Evolutionary conservation across 2,329 filamentous ascomycete species (phyloP), one percentile per base, ranked within the genome.

Genomic region (Ampelomyces quisqualis): DNA sequence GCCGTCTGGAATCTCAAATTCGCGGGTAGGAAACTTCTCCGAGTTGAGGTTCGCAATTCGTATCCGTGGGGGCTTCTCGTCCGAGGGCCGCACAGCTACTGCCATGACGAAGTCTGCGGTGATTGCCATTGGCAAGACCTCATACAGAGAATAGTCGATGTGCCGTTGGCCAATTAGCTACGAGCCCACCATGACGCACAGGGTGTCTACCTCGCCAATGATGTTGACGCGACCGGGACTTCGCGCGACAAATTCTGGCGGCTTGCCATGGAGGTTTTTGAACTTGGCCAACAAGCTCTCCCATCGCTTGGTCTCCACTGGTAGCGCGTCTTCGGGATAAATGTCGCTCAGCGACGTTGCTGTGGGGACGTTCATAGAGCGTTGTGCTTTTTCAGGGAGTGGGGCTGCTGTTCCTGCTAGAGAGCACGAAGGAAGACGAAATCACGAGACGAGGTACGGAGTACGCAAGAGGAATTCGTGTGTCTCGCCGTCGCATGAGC

Each of bases 91-190:
- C 68, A 75, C 64, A 11, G 73, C 78, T 24, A 96, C 87, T 37
- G 91, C 93, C 61, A 98, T 80, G 45, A 98, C 79, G 42, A 90
- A 85, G 69, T 98, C 93, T 49, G 89, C 87, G 5, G 87, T 89
- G 54, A 97, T 90, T 49, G 91, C 93, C 82, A 96, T 96, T 37
- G 93, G 93, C 17, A 98, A 78, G 45, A 96, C 90, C 57, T 93
- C 85, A 75, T 97, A 98, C 14, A 98, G 81, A 10, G 89, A 95
- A 74, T 98, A 98, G 74, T 98, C 93, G 62, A 98, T 95, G 74
- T 98, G 93, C 77, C 76, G 42, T 26, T n/a, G 27, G 7, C n/a
- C 23, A 11, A 43, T 66, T 19, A 65, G 54, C 26, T 33, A 24
- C 8, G 14, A 18, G 7, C n/a, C 23, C 19, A 8, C n/a, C 9